Evolutionary conservation across 2,329 filamentous ascomycete species (phyloP).

Genomic region (Fusarium sp.): DNA sequence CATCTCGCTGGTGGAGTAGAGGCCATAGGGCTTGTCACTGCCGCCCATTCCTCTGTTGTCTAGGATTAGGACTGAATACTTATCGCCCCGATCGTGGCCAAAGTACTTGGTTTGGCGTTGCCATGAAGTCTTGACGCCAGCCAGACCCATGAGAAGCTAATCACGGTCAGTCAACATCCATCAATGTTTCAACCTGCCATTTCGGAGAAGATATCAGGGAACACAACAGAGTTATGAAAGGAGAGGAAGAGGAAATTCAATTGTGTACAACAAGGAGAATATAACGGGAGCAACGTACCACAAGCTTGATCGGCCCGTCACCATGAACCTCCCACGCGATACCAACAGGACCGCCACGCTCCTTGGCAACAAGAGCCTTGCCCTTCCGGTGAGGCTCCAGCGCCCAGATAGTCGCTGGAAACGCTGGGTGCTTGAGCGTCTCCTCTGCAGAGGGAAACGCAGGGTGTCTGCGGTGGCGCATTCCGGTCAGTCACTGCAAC

Average conservation of each 20-base stretch:
- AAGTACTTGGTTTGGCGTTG: conserved; percentile 89
- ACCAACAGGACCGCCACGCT: conserved; percentile 81
- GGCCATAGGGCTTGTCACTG: conserved; percentile 81
- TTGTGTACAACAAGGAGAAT: conserved; percentile 19
- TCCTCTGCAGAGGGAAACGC: conserved; percentile 67
- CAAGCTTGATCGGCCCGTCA: conserved; percentile 77
- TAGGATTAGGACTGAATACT: conserved; percentile 82
- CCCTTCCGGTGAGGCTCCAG: conserved; percentile 77
- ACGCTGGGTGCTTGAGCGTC: conserved; percentile 77
- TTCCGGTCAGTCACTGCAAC: conserved; percentile 16
- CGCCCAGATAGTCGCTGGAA: conserved; percentile 76
- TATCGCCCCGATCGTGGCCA: conserved; percentile 77
- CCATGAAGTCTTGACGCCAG: conserved; percentile 78
- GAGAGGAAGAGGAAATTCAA: conserved; percentile 3
- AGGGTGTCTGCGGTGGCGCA: conserved; percentile 27
- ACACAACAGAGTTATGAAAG: not conserved
- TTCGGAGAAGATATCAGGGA: not conserved
- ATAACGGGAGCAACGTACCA: conserved; percentile 69
- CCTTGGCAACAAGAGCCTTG: conserved; percentile 75
- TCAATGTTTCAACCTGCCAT: not conserved
- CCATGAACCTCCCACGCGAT: conserved; percentile 88
- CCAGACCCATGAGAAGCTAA: conserved; percentile 87
- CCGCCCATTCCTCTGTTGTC: conserved; percentile 90
- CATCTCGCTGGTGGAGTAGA: conserved; percentile 90
- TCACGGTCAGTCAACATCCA: not conserved